A percentile compares a stretch with the other conserved stretches of the same genome.
These are phyloP conservation scores for Microdochium bolleyi DNA, from an alignment of 2,329 filamentous ascomycete genomes.

Conservation along the genomic window DNA sequence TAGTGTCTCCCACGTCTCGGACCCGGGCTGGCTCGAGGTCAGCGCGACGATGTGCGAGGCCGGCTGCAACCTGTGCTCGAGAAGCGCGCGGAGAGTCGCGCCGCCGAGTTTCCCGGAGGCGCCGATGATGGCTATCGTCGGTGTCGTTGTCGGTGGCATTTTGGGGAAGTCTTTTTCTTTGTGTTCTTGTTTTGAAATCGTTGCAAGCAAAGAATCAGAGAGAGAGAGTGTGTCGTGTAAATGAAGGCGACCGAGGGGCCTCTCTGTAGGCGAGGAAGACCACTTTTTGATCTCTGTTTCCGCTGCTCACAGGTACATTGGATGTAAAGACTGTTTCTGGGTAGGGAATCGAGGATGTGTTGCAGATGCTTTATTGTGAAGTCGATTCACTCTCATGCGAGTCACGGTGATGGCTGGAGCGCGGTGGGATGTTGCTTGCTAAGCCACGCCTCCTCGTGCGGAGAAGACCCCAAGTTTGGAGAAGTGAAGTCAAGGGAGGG, in stretches of 20 bases:
- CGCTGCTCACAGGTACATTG: too few relatives aligned
- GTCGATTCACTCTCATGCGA: not conserved
- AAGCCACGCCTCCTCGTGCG: not conserved
- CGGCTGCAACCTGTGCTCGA: conserved; percentile 23
- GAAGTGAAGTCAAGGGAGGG: not conserved
- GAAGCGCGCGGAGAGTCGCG: conserved; percentile 40
- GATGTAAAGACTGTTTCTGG: too few relatives aligned
- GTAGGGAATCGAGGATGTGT: too few relatives aligned
- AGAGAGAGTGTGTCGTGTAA: too few relatives aligned
- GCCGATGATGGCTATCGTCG: conserved; percentile 37
- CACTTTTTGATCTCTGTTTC: too few relatives aligned
- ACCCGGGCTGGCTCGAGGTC: conserved; percentile 33
- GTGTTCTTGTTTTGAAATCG: not conserved
- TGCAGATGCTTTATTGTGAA: too few relatives aligned
- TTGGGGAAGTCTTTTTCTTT: not conserved
- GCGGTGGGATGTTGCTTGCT: not conserved
- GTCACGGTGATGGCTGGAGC: not conserved
- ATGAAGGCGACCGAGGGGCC: too few relatives aligned
- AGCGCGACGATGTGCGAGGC: conserved; percentile 16
- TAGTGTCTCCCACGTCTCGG: conserved; percentile 26
- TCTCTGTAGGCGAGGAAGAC: too few relatives aligned
- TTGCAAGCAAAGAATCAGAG: too few relatives aligned
- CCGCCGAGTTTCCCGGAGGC: conserved; percentile 43
- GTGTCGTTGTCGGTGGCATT: not conserved
- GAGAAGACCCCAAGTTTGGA: not conserved